These are phyloP conservation scores for Angomonas deanei DNA, from an alignment of 208 protist species.

Conservation along the genomic window DNA sequence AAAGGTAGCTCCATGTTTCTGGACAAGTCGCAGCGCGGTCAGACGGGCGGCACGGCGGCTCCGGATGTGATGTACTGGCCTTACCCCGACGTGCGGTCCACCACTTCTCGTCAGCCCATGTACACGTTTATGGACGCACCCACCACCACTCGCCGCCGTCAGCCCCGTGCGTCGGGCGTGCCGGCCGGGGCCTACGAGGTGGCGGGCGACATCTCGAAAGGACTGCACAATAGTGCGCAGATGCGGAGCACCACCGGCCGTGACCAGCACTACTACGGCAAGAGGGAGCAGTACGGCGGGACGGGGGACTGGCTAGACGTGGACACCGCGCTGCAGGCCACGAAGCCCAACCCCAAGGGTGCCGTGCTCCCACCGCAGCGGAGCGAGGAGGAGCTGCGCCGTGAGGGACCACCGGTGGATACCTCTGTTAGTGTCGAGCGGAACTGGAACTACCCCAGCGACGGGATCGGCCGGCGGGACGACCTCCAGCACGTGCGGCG, in stretches of 20 bases:
- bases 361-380: conserved; percentile 28
- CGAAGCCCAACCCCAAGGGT: conserved; percentile 24
- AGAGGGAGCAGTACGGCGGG: background rate
- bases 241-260: conserved; percentile 60
- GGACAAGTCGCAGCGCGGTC: conserved; percentile 36
- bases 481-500: conserved; percentile 27
- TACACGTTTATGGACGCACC: conserved; percentile 34
- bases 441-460: conserved; percentile 43
- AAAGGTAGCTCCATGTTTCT: conserved; percentile 72
- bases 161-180: conserved; percentile 32
- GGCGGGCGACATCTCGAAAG: conserved; percentile 37
- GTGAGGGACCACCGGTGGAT: background rate
- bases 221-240: conserved; percentile 30
- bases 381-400: background rate
- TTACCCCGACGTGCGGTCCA: conserved; percentile 70
- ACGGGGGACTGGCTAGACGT: conserved; percentile 37
- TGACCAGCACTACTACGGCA: conserved; percentile 50
- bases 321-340: conserved; percentile 40
- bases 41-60: conserved; percentile 27
- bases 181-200: conserved; percentile 62
- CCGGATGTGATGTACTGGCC: conserved; percentile 70
- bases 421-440: conserved; percentile 56
- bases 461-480: conserved; percentile 30
- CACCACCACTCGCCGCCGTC: conserved; percentile 33
- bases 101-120: conserved; percentile 32